Percentiles rank a stretch among this genome's conserved stretches.
phyloP scores from a whole-genome alignment of 352 stramenopile species.

The Globisporangium nodosum region DNA sequence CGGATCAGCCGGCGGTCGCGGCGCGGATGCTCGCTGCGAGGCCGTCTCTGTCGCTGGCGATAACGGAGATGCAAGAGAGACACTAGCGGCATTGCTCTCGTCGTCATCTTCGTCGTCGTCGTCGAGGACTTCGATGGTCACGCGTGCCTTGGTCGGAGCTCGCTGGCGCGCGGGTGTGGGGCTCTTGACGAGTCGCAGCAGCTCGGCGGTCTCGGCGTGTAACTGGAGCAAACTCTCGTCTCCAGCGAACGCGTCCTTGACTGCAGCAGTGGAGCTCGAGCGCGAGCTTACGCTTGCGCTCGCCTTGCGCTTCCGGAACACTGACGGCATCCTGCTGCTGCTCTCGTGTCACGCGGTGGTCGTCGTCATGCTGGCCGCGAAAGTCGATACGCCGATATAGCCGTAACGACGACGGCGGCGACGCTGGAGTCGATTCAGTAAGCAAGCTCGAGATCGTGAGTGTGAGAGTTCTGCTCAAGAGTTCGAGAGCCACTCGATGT shows the following conservation, averaged over 20 bases:
- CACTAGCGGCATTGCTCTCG: background rate
- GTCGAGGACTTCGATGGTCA: conserved; percentile 72
- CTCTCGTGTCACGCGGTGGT: background rate
- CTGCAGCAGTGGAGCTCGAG: background rate
- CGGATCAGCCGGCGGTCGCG: conserved; percentile 15
- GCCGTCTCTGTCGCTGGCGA: background rate
- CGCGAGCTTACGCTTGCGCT: background rate
- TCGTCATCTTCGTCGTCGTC: conserved; percentile 32
- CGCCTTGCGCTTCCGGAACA: background rate
- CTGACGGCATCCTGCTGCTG: background rate
- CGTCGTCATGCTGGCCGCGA: too few species aligned
- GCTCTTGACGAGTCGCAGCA: conserved; percentile 54
- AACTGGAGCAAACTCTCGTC: conserved; percentile 55
- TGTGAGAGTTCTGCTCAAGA: too few species aligned
- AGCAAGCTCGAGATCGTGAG: too few species aligned
- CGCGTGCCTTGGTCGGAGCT: conserved; percentile 22
- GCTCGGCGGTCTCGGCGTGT: conserved; percentile 47
- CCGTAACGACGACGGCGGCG: too few species aligned
- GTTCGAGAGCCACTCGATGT: too few species aligned
- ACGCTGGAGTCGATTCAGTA: too few species aligned
- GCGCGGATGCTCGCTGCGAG: background rate
- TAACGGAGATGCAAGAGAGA: background rate
- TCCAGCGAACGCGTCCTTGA: conserved; percentile 24
- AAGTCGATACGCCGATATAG: too few species aligned
- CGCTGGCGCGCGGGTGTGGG: conserved; percentile 19